phyloP scores from a whole-genome alignment of 306 rosid species.

The Cajanus cajan region DNA sequence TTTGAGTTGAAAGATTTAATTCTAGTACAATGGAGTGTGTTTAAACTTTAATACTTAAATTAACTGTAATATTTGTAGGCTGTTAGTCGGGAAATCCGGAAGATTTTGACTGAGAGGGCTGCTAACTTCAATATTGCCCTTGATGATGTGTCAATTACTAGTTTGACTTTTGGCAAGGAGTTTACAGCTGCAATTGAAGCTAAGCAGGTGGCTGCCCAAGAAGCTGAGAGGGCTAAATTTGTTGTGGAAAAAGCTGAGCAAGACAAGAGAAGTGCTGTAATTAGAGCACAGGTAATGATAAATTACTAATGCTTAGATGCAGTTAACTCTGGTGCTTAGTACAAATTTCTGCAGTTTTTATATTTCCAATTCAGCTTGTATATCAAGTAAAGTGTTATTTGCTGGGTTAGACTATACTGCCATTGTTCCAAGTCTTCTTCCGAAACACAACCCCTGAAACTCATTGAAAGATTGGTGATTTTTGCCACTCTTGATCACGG shows the following conservation, averaged over 20 bases:
- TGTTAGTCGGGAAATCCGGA: slow-evolving; percentile 86
- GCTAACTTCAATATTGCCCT: slow-evolving; percentile 78
- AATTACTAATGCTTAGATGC: background rate
- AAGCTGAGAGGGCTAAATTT: slow-evolving; percentile 93
- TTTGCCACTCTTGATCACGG: no score
- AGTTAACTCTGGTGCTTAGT: background rate
- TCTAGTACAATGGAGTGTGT: background rate
- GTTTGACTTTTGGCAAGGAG: slow-evolving; percentile 82
- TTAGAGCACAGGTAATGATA: slow-evolving; percentile 78
- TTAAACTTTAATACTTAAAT: background rate
- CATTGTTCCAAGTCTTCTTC: background rate
- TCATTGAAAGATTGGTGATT: background rate
- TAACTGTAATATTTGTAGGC: slow-evolving; percentile 46
- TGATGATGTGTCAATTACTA: slow-evolving; percentile 86
- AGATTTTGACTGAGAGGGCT: slow-evolving; percentile 78
- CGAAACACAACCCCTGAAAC: background rate
- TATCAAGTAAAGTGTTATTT: background rate
- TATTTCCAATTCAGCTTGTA: background rate
- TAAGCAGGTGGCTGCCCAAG: slow-evolving; percentile 96
- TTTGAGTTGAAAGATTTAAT: background rate
- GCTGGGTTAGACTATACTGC: slow-evolving; percentile 1
- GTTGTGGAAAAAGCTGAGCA: slow-evolving; percentile 92
- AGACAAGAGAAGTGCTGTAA: slow-evolving; percentile 83
- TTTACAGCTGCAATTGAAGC: slow-evolving; percentile 91
- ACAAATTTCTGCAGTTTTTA: slow-evolving; percentile 19